Evolutionary conservation across 2,329 filamentous ascomycete species (phyloP), one percentile per base, ranked within the genome.

Genomic region (Hypoxylon sp.): DNA sequence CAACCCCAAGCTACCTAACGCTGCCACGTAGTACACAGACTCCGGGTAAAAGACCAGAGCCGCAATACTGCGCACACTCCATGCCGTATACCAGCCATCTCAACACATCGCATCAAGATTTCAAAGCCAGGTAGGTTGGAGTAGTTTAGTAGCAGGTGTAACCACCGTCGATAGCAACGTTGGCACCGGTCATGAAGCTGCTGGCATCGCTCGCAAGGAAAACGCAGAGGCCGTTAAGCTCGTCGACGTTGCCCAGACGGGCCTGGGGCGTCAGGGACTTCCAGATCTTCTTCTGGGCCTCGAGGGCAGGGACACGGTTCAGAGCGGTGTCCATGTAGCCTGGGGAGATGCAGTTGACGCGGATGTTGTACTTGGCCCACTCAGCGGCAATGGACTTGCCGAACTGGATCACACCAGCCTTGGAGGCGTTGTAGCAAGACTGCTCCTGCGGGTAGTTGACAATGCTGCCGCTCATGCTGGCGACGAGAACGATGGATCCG

Each of bases 371-470:
- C 81, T 92, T 91, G 75, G 92, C 91, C 92, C 93, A 95, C 82
- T 96, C 93, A 60, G 92, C 91, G 46, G 91, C 92, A 23, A 96
- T 87, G 2, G 91, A 93, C 84, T 92, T 93, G 80, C 89, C 91
- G 58, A 94, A 86, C 81, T 93, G 90, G 72, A 93, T 87, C 38
- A 94, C 91, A 74, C 89, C 92, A 14, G 92, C 91, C 86, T 94
- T 94, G 80, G 90, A 93, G 30, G 91, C 91, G 76, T 94, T 94
- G 87, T 95, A 95, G 81, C 90, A 92, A 50, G 85, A 89, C 82
- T 94, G 92, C 82, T 93, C 90, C 82, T 94, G 92, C 5, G 92
- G 92, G 83, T 90, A 94, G 87, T 95, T 95, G 85, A 94, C 92
- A 71, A 95, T 89, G 82, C 89, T 88, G 72, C 92, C 93, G 53